These are phyloP conservation scores for Fonsecaea monophora DNA, from an alignment of 2,329 filamentous ascomycete genomes.

Conservation along the genomic window DNA sequence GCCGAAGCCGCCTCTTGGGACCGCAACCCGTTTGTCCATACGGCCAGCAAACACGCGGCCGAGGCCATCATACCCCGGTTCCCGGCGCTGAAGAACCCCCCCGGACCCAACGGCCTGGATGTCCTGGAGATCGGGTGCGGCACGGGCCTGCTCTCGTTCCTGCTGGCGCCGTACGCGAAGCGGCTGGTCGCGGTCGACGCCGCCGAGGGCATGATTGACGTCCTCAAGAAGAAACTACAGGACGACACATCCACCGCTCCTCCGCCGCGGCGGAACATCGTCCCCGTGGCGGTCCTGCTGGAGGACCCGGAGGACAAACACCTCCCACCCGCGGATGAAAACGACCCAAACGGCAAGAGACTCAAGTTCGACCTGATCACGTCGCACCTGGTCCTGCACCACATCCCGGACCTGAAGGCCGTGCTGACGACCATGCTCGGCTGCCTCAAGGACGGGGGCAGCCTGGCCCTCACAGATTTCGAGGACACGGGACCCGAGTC, in stretches of 20 bases:
- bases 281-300: constrained; percentile 56
- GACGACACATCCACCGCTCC: constrained; percentile 24
- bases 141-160: constrained; percentile 61
- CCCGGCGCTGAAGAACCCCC: constrained; percentile 43
- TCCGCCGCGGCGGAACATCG: constrained; percentile 49
- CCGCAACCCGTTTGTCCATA: constrained; percentile 58
- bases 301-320: constrained; percentile 57
- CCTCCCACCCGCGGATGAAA: constrained; percentile 47
- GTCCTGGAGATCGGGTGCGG: constrained; percentile 65
- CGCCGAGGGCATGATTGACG: constrained; percentile 62
- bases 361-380: constrained; percentile 60
- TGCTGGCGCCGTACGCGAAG: constrained; percentile 56
- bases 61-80: constrained; percentile 53
- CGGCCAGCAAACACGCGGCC: constrained; percentile 53
- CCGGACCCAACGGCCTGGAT: constrained; percentile 46
- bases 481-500: constrained; percentile 63
- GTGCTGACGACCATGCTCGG: constrained; percentile 57
- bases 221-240: constrained; percentile 55
- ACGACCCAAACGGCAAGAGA: constrained; percentile 41
- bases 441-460: constrained; percentile 57
- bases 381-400: constrained; percentile 63
- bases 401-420: constrained; percentile 56
- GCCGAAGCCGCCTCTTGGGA: constrained; percentile 63
- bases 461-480: constrained; percentile 63
- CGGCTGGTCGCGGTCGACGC: constrained; percentile 62